Evolutionary conservation across 1,139 yeast species (phyloP), one percentile per base, ranked within the genome.

Genomic region (Yamadazyma dushanensis): DNA sequence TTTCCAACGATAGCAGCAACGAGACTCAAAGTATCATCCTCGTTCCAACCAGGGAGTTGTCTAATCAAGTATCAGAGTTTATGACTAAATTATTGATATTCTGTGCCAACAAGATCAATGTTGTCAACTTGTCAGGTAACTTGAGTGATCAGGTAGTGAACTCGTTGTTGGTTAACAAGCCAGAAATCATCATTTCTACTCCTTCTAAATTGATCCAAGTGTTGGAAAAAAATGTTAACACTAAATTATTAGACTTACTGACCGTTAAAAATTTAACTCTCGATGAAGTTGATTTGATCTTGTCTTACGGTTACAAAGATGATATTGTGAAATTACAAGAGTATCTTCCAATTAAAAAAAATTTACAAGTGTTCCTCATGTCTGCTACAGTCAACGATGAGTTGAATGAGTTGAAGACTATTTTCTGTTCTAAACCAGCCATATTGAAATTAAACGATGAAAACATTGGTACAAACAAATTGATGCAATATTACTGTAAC

Each of bases 331-430:
- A 76, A 47, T 71, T 92, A 43, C 75, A 83, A 11, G 70, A 71
- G 16, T 75, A 66, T 44, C 64, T 88, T 45, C 92, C 94, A 9
- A 70, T 81, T 37, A 81, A 80, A 56, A 83, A 83, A 50, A 80
- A 82, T 38, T 67, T 88, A 48, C 98, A 94, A 63, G 83, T 95
- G 2, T 90, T 89, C 63, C 68, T 94, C 47, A 92, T 92, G 97
- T 87, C 96, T 59, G 99, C 99, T 2, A 94, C 98, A 3, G 67
- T 94, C 40, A 86, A 82, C 54, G 95, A 87, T 34, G 97, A 92
- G 44, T 78, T 90, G 45, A 80, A 86, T 41, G 78, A 76, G 31
- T 66, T 94, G 51, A 92, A 92, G 60, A 57, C 67, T 30, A 75
- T 77, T 52, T 89, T 85, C 57, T 92, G 97, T 61, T 79, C 90